Evolutionary conservation across 495 filamentous ascomycete species (phyloP).

Genomic region (Podospora australis): DNA sequence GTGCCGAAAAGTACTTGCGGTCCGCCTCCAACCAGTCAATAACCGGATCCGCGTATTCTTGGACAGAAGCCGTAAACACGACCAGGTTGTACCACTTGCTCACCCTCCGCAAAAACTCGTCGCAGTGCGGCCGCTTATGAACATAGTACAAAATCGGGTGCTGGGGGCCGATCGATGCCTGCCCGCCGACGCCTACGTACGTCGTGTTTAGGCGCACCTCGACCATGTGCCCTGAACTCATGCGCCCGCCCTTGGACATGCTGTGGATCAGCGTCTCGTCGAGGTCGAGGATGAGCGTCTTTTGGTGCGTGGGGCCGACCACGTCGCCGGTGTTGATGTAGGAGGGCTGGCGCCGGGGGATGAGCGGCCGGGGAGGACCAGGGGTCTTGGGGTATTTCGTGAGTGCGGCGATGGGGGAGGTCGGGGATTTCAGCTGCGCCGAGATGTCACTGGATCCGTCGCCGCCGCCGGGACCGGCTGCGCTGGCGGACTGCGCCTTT

Average conservation of each 20-base stretch:
- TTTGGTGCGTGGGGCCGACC: conserved; percentile 52
- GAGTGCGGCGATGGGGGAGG: conserved; percentile 69
- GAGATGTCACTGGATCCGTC: conserved; percentile 31
- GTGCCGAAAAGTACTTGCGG: conserved; percentile 84
- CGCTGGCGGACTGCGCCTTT: conserved; percentile 40
- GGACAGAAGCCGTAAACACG: conserved; percentile 92
- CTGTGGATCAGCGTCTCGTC: conserved; percentile 98
- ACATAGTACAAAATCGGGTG: conserved; percentile 98
- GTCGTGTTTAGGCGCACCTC: conserved; percentile 82
- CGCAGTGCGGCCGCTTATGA: conserved; percentile 93
- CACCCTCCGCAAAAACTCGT: conserved; percentile 90
- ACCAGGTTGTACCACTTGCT: conserved; percentile 98
- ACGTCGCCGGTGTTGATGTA: conserved; percentile 52
- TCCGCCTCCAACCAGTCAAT: conserved; percentile 98
- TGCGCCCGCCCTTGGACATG: conserved; percentile 89
- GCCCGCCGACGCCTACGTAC: conserved; percentile 54
- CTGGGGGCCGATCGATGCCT: conserved; percentile 67
- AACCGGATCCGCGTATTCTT: conserved; percentile 97
- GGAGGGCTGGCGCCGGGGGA: conserved; percentile 78
- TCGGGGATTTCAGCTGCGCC: conserved; percentile 76
- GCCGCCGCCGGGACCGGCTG: conserved; percentile 12
- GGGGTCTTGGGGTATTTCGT: conserved; percentile 87
- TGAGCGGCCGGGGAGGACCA: conserved; percentile 79
- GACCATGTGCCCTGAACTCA: conserved; percentile 97
- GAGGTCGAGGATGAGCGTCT: conserved; percentile 90